Conservation (phyloP, 1,139 yeast genomes). For the Kodamaea sp. region DNA sequence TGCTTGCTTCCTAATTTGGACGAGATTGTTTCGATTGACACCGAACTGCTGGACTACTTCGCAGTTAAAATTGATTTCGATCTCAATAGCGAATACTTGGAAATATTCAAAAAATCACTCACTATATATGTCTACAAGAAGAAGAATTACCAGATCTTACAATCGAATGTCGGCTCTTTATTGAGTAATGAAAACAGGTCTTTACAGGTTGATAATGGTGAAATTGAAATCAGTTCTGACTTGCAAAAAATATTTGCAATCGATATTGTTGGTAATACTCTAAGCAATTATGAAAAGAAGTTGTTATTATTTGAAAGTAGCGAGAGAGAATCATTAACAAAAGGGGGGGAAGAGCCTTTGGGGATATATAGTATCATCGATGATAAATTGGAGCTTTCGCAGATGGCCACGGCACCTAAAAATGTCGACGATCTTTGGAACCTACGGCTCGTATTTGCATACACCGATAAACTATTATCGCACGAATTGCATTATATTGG, state of each 20-base stretch:
- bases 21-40: slow-evolving; percentile 40
- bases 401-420: slow-evolving; percentile 43
- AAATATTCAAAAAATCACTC: slow-evolving; percentile 42
- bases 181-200: slow-evolving; percentile 32
- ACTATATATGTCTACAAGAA: slow-evolving; percentile 51
- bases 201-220: slow-evolving; percentile 30
- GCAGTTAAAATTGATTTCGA: slow-evolving; percentile 41
- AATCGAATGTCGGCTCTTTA: slow-evolving; percentile 35
- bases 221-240: slow-evolving; percentile 24
- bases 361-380: slow-evolving; percentile 50
- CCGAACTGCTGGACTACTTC: slow-evolving; percentile 44
- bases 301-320: slow-evolving; percentile 31
- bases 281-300: slow-evolving; percentile 34
- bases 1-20: slow-evolving; percentile 64
- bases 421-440: slow-evolving; percentile 63
- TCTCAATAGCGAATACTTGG: slow-evolving; percentile 34
- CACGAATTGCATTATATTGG: slow-evolving; percentile 40
- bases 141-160: slow-evolving; percentile 39
- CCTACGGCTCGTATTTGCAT: slow-evolving; percentile 59
- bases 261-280: slow-evolving; percentile 20
- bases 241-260: slow-evolving; percentile 22
- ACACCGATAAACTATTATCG: slow-evolving; percentile 43
- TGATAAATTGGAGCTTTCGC: slow-evolving; percentile 49
- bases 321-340: slow-evolving; percentile 4
- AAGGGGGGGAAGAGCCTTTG: slow-evolving; percentile 6